phyloP scores from a whole-genome alignment of 2,329 filamentous ascomycete genomes.

The Dothideomycetes sp. region DNA sequence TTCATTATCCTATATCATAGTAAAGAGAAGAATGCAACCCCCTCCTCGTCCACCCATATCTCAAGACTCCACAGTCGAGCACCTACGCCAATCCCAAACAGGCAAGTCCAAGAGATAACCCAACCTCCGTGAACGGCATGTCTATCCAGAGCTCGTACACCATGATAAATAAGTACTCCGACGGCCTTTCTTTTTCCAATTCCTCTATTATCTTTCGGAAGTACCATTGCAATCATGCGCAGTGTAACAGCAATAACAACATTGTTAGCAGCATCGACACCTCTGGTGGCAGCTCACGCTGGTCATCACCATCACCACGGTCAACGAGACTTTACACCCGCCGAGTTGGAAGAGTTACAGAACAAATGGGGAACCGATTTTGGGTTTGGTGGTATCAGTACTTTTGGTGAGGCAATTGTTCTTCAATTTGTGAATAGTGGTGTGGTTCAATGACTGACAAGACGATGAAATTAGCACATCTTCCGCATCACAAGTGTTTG shows the following conservation, averaged over 20 bases:
- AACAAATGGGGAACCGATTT: slow-evolving; percentile 18
- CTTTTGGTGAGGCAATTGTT: slow-evolving; percentile 51
- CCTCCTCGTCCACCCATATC: no score
- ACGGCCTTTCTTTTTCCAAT: background rate
- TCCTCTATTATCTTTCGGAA: no score
- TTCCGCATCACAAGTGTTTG: slow-evolving; percentile 40
- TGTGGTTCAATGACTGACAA: background rate
- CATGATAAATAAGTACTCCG: no score
- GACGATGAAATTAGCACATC: slow-evolving; percentile 30
- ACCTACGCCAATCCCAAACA: slow-evolving; percentile 1
- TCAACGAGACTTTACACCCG: slow-evolving; percentile 12
- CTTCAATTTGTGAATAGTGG: slow-evolving; percentile 52
- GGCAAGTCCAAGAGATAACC: background rate
- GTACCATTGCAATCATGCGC: background rate
- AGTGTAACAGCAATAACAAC: background rate
- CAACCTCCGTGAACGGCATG: no score
- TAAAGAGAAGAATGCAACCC: no score
- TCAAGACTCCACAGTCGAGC: no score
- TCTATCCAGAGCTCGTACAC: no score
- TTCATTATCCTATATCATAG: no score
- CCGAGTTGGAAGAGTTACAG: slow-evolving; percentile 14
- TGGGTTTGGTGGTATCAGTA: slow-evolving; percentile 26
- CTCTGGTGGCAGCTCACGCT: slow-evolving; percentile 7
- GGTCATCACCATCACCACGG: slow-evolving; percentile 13
- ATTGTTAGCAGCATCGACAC: background rate